Base-by-base conservation (phyloP, 805 yeast genomes). In the Huiozyma sinensis region DNA sequence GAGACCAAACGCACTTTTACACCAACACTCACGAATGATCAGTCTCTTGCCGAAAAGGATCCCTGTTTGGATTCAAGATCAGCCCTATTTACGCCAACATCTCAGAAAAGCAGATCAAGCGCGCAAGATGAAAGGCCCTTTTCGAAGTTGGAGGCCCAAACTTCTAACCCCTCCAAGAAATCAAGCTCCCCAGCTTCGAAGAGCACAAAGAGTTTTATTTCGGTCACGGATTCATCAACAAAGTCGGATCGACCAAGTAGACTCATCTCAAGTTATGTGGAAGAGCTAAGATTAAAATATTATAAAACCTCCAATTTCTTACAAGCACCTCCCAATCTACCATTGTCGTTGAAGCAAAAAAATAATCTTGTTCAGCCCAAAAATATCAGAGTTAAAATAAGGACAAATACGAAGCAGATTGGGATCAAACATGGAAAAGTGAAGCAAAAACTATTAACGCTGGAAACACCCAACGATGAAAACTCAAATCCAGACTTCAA, bases 371-470 rank as follows among this genome's bases (percentile, higher is more conserved):
- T 58, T 13, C 60, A 58, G 40, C 61, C 64, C 4, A 60, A 55
- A 41, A 58, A 60, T 41, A 58, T 63, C 33, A 58, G 55, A 47
- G 64, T 61, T n/a, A 50, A 53, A 29, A 52, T 61, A 6, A 51
- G 66, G 44, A 60, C 68, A 5, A 61, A 60, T 49, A 49, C 67
- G 5, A 59, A 60, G 43, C 65, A 60, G 43, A 55, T 61, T 33
- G 65, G 66, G 44, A 63, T 63, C 29, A 63, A 63, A 39, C 68
- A 63, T 45, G 66, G 66, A 24, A 58, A 55, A 42, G 61, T 61
- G 4, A 63, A 63, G 41, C 62, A 58, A 47, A 63, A 63, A 41
- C 42, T 63, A 13, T 40, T 63, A 11, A 46, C 65, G 6, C 42
- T 61, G 12, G 68, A 63, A 46, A 59, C 66, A n/a, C 50, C 57